These are phyloP conservation scores for Globisporangium iwayamae DNA, from an alignment of 352 stramenopile genomes.

Conservation along the genomic window DNA sequence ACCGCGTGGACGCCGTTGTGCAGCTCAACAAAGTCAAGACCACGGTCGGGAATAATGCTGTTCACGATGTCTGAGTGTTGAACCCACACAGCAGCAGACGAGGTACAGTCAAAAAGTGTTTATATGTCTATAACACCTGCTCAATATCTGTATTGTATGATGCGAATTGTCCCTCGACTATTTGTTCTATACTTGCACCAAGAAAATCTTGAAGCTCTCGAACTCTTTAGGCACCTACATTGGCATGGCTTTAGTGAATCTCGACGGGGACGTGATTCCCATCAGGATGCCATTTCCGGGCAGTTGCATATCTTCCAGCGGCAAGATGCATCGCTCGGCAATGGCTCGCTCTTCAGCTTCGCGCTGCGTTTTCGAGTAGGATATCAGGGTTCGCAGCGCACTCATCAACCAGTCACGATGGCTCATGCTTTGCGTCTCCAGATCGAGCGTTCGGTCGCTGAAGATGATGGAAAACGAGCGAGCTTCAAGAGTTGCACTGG, in stretches of 20 bases:
- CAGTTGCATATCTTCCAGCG: constrained; percentile 27
- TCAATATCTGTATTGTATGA: constrained; percentile 5
- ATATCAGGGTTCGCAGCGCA: constrained; percentile 67
- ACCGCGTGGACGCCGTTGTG: constrained; percentile 60
- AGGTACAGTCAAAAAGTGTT: not conserved
- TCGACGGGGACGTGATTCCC: constrained; percentile 1
- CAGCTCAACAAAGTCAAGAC: constrained; percentile 73
- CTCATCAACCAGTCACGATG: constrained; percentile 84
- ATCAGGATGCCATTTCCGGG: not conserved
- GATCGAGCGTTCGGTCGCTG: constrained; percentile 64
- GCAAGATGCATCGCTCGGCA: constrained; percentile 47
- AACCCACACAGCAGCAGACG: not conserved
- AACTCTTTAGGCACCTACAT: not conserved
- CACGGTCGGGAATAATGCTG: constrained; percentile 28
- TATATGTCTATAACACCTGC: constrained; percentile 3
- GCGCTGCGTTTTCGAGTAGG: constrained; percentile 69
- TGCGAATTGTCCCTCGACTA: not conserved
- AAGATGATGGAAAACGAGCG: constrained; percentile 81
- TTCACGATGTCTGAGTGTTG: constrained; percentile 27
- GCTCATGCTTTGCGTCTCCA: constrained; percentile 70
- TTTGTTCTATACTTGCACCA: not conserved
- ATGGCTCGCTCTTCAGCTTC: constrained; percentile 76
- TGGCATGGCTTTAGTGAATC: not conserved
- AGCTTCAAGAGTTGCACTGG: constrained; percentile 31
- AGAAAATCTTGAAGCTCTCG: not conserved